Base-by-base conservation (phyloP, 2,329 filamentous ascomycete genomes). In the Colletotrichum horii region DNA sequence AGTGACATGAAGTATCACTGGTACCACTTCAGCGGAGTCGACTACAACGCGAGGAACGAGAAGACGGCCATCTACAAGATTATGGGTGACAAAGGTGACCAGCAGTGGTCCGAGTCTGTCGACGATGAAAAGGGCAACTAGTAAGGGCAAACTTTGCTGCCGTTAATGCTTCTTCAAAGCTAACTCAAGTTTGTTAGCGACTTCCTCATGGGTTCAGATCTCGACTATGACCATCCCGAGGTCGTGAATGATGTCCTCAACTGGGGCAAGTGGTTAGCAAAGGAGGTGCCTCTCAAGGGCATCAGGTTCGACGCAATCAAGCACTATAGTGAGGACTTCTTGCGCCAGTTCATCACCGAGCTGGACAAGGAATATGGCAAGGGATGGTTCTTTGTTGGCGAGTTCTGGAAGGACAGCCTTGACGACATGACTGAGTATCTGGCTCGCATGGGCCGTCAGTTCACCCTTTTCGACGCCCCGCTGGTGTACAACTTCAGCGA, bases 231-330 rank as follows among this genome's bases (percentile, higher is more conserved):
- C 4, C 89, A 94, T 73, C 87, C 87, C 0, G 93, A 94, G 78
- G 93, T 95, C 12, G 86, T 88, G 38, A 82, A 88, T 6, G 94
- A 95, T 77, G 88, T 94, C 6, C 85, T 93, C 70, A 87, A 88
- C 66, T 95, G 93, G 94, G 92, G 91, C 3, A 84, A 89, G 6
- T 95, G 94, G 94, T 87, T 95, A 72, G 88, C 89, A 1, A 84
- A 89, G 8, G 86, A 92, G 75, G 81, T 94, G 0, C 89, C 90
- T 0, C 84, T 95, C 14, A 87, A 89, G 76, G 93, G 93, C 1
- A 92, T 95, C 82, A 88, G 94, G 22, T 89, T 95, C 66, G 94
- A 95, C 81, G 94, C 93, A 15, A 91, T 93, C 34, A 94, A 94
- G 83, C 94, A 95, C 83, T 94, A 93, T 83, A 93, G 91, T 32